A percentile compares a stretch with the other conserved stretches of the same genome.
phyloP scores from a whole-genome alignment of 306 rosid genomes.

The Sesbania bispinosa region DNA sequence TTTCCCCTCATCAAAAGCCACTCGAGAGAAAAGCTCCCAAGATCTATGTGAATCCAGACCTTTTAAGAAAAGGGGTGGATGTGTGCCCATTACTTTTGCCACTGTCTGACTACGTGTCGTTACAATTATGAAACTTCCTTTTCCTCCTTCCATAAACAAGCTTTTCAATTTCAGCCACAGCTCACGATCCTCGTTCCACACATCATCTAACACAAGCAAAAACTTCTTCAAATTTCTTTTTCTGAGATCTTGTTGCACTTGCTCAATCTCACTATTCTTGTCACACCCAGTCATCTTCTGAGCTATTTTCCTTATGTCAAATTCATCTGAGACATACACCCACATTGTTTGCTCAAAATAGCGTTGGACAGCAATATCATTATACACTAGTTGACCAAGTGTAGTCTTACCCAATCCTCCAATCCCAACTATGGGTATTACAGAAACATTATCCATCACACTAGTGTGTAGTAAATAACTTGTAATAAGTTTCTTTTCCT shows the following conservation, averaged over 20 bases:
- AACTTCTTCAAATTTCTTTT: constrained; percentile 23
- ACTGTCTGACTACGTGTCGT: constrained; percentile 30
- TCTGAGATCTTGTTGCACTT: constrained; percentile 1
- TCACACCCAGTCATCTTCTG: constrained; percentile 18
- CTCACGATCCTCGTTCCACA: constrained; percentile 32
- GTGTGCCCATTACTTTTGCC: neutral
- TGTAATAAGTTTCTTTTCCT: neutral
- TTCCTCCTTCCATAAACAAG: constrained; percentile 26
- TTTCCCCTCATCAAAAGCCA: constrained; percentile 12
- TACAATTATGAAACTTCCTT: constrained; percentile 34
- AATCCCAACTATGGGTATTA: constrained; percentile 36
- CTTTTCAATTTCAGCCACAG: constrained; percentile 14
- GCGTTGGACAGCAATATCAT: neutral
- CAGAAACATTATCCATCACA: constrained; percentile 15
- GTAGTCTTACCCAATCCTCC: constrained; percentile 51
- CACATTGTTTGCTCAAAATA: constrained; percentile 32
- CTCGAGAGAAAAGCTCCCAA: constrained; percentile 21
- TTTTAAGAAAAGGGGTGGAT: neutral
- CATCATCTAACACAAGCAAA: constrained; percentile 44
- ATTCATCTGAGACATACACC: constrained; percentile 47
- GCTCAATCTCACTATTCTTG: constrained; percentile 9
- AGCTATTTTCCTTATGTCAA: constrained; percentile 27
- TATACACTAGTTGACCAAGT: constrained; percentile 35
- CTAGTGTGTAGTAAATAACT: neutral
- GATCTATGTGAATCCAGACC: constrained; percentile 21